Evolutionary conservation across 1,139 yeast genomes (phyloP).

Genomic region (Yarrowia galli): DNA sequence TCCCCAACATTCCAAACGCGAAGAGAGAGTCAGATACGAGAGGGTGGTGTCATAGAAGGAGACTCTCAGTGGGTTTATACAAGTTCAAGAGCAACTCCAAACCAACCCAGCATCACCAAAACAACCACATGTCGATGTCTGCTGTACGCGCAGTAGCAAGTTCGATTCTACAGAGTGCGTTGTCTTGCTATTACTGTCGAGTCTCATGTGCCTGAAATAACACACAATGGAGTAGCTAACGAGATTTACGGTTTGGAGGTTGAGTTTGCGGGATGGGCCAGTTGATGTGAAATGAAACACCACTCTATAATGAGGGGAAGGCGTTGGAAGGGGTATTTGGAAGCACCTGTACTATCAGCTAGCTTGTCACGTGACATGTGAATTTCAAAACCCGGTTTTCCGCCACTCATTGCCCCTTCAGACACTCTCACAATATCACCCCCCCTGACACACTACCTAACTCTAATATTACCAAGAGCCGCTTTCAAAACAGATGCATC

Average conservation of each 20-base stretch:
- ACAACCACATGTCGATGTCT: not conserved
- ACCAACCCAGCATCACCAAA: too few relatives aligned
- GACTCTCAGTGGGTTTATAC: too few relatives aligned
- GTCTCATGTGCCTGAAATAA: not conserved
- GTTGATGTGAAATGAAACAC: constrained; percentile 2
- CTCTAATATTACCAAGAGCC: not conserved
- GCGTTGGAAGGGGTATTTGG: too few relatives aligned
- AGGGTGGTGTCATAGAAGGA: not conserved
- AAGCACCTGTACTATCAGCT: too few relatives aligned
- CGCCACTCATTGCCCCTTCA: not conserved
- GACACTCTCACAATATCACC: not conserved
- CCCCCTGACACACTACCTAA: not conserved
- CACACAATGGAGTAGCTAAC: not conserved
- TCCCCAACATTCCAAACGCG: constrained; percentile 33
- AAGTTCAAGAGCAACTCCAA: too few relatives aligned
- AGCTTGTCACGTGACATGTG: not conserved
- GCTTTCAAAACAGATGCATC: constrained; percentile 2
- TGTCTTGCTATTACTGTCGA: not conserved
- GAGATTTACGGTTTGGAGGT: not conserved
- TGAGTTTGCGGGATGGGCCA: not conserved
- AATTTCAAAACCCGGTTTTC: not conserved
- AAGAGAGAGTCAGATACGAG: constrained; percentile 14
- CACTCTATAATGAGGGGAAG: not conserved
- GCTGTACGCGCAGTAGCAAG: not conserved
- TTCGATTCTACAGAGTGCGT: not conserved